Percentiles rank a stretch among this genome's conserved stretches.
phyloP scores from a whole-genome alignment of 805 yeast species.

The Metschnikowia orientalis region DNA sequence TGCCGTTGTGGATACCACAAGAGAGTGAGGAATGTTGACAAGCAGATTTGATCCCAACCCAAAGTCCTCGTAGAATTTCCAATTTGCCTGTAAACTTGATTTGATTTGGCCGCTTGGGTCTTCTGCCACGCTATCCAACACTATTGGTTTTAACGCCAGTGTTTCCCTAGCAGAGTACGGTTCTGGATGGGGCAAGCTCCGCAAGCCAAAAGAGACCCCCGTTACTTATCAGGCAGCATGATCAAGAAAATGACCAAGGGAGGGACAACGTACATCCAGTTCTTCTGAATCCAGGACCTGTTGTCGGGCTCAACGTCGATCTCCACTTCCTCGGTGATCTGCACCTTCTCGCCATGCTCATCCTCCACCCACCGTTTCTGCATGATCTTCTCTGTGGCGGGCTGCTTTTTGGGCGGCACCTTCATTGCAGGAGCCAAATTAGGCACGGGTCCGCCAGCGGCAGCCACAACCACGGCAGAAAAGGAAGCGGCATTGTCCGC shows the following conservation, averaged over 20 bases:
- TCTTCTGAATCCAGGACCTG: slow-evolving; percentile 51
- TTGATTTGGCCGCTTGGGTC: no score
- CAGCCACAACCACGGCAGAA: slow-evolving; percentile 1
- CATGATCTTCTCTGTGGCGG: slow-evolving; percentile 15
- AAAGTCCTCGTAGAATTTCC: no score
- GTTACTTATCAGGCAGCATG: slow-evolving; percentile 22
- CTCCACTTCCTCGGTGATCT: slow-evolving; percentile 20
- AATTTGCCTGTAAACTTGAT: no score
- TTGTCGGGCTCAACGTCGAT: slow-evolving; percentile 25
- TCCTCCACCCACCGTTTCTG: slow-evolving; percentile 17
- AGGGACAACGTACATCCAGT: slow-evolving; percentile 60
- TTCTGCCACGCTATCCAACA: no score
- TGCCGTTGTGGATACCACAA: no score
- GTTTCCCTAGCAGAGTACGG: slow-evolving; percentile 1
- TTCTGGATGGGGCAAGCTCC: background rate
- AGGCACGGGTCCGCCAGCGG: slow-evolving; percentile 24
- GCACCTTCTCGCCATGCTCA: slow-evolving; percentile 23
- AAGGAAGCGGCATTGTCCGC: background rate
- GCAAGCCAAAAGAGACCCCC: background rate
- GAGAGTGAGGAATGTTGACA: no score
- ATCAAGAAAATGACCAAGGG: slow-evolving; percentile 37
- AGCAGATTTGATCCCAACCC: no score
- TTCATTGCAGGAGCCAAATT: slow-evolving; percentile 21
- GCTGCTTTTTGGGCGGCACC: slow-evolving; percentile 9
- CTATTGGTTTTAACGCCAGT: no score